These are phyloP conservation scores for Ganoderma resinaceum DNA, from an alignment of 1,284 basidiomycete species.

Conservation along the genomic window DNA sequence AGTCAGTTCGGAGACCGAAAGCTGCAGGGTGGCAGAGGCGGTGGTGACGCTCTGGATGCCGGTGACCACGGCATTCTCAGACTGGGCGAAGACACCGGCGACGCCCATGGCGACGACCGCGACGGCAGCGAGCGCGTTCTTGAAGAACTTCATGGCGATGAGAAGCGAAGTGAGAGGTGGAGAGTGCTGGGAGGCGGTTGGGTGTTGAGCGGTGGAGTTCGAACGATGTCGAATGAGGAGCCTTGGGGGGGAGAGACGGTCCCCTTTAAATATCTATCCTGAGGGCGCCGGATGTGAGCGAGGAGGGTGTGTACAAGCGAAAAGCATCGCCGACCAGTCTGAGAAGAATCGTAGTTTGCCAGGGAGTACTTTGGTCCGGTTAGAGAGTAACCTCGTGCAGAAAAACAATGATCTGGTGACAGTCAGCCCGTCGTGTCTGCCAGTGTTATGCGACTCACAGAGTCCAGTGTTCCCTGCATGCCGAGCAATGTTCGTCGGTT, in stretches of 20 bases:
- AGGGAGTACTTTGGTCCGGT: not conserved
- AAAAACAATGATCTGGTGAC: not conserved
- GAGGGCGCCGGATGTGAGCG: not conserved
- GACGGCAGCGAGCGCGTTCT: slow-evolving; percentile 4
- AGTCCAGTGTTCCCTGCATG: not conserved
- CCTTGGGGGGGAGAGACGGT: not conserved
- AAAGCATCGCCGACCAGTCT: not conserved
- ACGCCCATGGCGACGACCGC: slow-evolving; percentile 3
- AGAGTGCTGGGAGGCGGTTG: not conserved
- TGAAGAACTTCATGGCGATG: slow-evolving; percentile 14
- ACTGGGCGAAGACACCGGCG: slow-evolving; percentile 1
- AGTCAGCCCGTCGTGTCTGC: not conserved
- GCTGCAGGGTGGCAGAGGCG: slow-evolving; percentile 2
- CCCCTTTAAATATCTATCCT: not conserved
- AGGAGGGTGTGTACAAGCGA: not conserved
- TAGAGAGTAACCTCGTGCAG: not conserved
- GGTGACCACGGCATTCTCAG: not conserved
- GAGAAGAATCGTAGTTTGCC: not conserved
- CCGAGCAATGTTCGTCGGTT: not conserved
- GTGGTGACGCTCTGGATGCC: slow-evolving; percentile 4
- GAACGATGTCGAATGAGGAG: slow-evolving; percentile 10
- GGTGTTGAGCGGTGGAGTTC: not conserved
- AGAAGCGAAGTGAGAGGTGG: not conserved
- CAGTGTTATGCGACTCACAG: not conserved
- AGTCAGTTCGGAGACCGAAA: not conserved